phyloP scores from a whole-genome alignment of 2,329 filamentous ascomycete species.

The Clarireedia hainanense region DNA sequence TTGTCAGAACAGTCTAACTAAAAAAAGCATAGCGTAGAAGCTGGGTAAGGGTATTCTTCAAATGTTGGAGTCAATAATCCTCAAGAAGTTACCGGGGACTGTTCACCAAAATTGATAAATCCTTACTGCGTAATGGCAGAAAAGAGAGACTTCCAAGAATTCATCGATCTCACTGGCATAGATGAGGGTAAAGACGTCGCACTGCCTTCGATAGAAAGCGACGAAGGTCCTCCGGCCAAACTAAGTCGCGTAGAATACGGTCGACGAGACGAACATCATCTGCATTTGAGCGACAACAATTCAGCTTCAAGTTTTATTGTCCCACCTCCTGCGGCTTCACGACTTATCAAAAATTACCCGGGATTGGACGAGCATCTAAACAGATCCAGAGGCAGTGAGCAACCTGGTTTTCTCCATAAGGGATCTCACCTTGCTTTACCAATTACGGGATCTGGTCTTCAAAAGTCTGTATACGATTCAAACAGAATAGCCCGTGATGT shows the following conservation, averaged over 20 bases:
- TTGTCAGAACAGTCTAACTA: too few species aligned
- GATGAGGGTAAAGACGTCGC: background rate
- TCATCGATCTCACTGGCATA: background rate
- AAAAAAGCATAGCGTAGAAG: too few species aligned
- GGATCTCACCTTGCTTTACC: background rate
- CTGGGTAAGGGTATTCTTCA: too few species aligned
- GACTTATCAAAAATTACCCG: background rate
- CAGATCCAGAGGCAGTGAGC: background rate
- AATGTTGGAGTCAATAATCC: too few species aligned
- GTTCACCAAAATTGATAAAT: too few species aligned
- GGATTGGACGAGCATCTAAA: background rate
- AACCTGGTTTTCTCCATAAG: background rate
- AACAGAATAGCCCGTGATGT: background rate
- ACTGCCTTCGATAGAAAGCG: background rate
- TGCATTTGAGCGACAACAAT: background rate
- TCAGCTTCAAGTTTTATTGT: background rate
- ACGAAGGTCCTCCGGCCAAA: background rate
- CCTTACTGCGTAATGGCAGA: background rate
- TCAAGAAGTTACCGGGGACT: too few species aligned
- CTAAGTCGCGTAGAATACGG: background rate
- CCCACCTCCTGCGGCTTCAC: background rate
- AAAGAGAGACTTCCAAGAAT: background rate
- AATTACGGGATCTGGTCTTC: background rate
- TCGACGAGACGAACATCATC: background rate
- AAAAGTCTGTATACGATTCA: background rate